A percentile compares a stretch with the other conserved stretches of the same genome.
These are phyloP conservation scores for Agastache rugosa DNA, from an alignment of 257 asterid species.

Conservation along the genomic window DNA sequence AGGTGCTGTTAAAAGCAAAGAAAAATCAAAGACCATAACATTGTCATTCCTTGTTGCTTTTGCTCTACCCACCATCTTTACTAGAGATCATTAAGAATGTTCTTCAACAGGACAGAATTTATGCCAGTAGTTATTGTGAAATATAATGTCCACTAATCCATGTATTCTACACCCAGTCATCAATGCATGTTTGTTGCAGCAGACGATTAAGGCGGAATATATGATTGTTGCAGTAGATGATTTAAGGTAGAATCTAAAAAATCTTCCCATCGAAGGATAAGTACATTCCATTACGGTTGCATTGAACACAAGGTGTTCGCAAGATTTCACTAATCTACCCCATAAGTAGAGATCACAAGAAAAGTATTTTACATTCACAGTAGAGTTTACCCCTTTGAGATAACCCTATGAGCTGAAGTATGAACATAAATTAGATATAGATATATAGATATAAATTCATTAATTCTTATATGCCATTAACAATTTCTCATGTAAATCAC, in stretches of 20 bases:
- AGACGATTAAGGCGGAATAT: not conserved
- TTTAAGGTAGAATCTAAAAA: slow-evolving; percentile 4
- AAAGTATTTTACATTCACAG: slow-evolving; percentile 12
- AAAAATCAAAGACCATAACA: slow-evolving; percentile 16
- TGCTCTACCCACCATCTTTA: slow-evolving; percentile 1
- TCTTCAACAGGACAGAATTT: slow-evolving; percentile 15
- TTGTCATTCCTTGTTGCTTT: slow-evolving; percentile 25
- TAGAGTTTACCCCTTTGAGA: not conserved
- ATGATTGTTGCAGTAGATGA: slow-evolving; percentile 1
- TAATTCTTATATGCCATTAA: not conserved
- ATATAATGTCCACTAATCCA: slow-evolving; percentile 9
- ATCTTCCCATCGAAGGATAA: slow-evolving; percentile 17
- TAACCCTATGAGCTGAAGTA: not conserved
- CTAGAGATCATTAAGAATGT: slow-evolving; percentile 9
- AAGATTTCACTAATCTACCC: not conserved
- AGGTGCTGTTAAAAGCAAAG: slow-evolving; percentile 33
- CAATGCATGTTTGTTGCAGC: slow-evolving; percentile 1
- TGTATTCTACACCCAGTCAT: slow-evolving; percentile 6
- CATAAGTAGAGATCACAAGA: slow-evolving; percentile 21
- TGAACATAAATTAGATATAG: not conserved
- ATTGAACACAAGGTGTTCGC: slow-evolving; percentile 5
- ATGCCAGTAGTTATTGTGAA: slow-evolving; percentile 10
- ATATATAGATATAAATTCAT: not conserved
- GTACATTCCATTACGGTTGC: not conserved
- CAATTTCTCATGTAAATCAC: slow-evolving; percentile 11